Percentiles rank a stretch among this genome's conserved stretches.
phyloP scores from a whole-genome alignment of 345 rosid species.

The Syzygium oleosum region DNA sequence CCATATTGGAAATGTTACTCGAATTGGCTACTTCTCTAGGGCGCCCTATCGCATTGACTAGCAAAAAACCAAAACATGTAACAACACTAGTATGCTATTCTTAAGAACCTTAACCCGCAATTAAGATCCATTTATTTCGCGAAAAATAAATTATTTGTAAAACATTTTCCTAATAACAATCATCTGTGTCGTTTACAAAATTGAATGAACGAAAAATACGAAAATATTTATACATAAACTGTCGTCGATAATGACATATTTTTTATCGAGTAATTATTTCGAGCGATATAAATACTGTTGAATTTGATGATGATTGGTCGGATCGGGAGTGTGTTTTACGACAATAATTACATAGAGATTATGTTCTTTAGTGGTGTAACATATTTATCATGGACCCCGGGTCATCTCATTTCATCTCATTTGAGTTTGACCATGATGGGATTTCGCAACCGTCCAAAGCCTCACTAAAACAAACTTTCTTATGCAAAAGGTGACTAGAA shows the following conservation, averaged over 20 bases:
- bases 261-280: no score
- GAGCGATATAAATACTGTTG: not conserved
- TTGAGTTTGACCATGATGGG: not conserved
- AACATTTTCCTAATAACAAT: no score
- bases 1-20: not conserved
- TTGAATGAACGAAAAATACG: no score
- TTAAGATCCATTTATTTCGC: fast-evolving
- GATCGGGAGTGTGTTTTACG: not conserved
- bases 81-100: not conserved
- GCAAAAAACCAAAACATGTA: no score
- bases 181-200: no score
- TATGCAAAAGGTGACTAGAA: not conserved
- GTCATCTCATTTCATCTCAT: not conserved
- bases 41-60: not conserved
- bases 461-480: not conserved
- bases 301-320: not conserved
- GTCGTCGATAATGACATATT: no score
- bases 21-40: not conserved
- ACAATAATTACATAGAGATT: fast-evolving
- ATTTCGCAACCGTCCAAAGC: not conserved
- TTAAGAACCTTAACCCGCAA: not conserved
- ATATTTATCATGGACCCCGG: not conserved
- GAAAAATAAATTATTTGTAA: not conserved
- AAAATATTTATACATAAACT: no score
- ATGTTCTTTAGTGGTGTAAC: not conserved